Conservation (phyloP, 2,329 filamentous ascomycete species). For the Fusarium piperis region DNA sequence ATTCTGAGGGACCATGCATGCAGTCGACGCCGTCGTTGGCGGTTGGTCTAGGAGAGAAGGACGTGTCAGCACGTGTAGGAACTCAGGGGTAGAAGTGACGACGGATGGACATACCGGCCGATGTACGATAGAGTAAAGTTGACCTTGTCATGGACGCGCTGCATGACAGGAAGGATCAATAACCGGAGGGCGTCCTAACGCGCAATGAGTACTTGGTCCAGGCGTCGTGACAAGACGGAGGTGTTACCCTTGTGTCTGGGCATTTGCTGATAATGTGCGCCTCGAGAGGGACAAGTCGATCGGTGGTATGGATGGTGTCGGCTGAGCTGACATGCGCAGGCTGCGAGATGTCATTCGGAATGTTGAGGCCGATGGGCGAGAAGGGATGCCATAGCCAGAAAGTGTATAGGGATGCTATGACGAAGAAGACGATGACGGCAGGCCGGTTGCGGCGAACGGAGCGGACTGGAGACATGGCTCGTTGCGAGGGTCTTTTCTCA, state of each 20-base stretch:
- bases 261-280: slow-evolving; percentile 98
- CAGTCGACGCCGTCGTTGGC: slow-evolving; percentile 86
- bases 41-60: slow-evolving; percentile 60
- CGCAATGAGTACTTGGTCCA: slow-evolving; percentile 15
- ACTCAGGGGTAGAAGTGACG: neutral
- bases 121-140: slow-evolving; percentile 93
- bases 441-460: slow-evolving; percentile 39
- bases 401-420: slow-evolving; percentile 39
- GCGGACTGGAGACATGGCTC: slow-evolving; percentile 36
- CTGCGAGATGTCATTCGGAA: neutral
- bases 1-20: slow-evolving; percentile 90
- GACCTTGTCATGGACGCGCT: slow-evolving; percentile 81
- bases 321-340: neutral
- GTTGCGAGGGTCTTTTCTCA: slow-evolving; percentile 40
- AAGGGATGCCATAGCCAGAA: slow-evolving; percentile 43
- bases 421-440: slow-evolving; percentile 34
- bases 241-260: slow-evolving; percentile 77
- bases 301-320: slow-evolving; percentile 14
- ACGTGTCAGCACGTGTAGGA: neutral
- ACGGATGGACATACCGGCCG: slow-evolving; percentile 67
- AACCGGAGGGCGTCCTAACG: slow-evolving; percentile 77
- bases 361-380: slow-evolving; percentile 3
- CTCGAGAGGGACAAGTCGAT: slow-evolving; percentile 76
- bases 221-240: neutral
- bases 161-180: slow-evolving; percentile 87